Conservation (phyloP, 23 red algal genomes). For the Gracilaria domingensis region DNA sequence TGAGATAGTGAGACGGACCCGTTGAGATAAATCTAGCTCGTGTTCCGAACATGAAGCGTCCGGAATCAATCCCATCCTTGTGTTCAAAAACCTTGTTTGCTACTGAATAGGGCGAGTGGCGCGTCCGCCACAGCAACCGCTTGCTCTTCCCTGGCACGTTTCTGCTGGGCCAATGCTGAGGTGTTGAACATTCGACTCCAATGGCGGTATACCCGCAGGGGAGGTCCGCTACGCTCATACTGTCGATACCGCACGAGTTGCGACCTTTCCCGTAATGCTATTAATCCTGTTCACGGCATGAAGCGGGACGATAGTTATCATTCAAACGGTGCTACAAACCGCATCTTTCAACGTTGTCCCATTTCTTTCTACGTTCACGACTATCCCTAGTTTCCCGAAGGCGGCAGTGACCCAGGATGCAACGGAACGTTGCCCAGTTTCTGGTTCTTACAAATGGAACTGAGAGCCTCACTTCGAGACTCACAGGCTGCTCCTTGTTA, state of each 20-base stretch:
- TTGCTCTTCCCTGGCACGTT: background rate
- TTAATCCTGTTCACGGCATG: background rate
- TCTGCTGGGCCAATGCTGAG: background rate
- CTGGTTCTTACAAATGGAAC: constrained; percentile 22
- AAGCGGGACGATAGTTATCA: constrained; percentile 25
- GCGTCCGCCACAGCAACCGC: background rate
- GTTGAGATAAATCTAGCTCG: background rate
- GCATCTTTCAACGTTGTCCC: constrained; percentile 19
- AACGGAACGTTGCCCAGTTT: no score
- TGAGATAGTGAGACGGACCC: background rate
- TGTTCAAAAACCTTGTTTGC: background rate
- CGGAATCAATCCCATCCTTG: background rate
- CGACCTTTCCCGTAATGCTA: constrained; percentile 18
- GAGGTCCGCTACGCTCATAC: background rate
- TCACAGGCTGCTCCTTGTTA: background rate
- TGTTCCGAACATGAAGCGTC: background rate
- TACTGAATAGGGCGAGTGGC: background rate
- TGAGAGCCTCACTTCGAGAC: background rate
- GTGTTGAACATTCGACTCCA: background rate
- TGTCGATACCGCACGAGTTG: constrained; percentile 24
- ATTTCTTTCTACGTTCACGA: background rate
- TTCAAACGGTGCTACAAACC: constrained; percentile 30
- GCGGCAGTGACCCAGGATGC: background rate
- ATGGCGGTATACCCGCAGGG: background rate
- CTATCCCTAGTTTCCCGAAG: background rate